A percentile compares a stretch with the other conserved stretches of the same genome.
Conservation (phyloP, 2,329 filamentous ascomycete species). For the Ustulina deusta region DNA sequence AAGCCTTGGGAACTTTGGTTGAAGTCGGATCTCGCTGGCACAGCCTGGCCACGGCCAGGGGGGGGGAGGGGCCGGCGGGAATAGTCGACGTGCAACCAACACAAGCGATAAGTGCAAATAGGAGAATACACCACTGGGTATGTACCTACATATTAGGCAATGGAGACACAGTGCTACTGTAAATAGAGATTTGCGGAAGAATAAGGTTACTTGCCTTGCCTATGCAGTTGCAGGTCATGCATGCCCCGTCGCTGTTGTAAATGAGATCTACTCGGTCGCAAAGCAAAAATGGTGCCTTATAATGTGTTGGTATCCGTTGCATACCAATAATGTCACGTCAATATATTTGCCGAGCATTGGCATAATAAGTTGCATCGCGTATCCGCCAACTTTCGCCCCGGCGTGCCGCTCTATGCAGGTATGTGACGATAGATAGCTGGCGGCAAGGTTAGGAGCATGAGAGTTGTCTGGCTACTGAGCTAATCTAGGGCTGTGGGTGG, state of each 20-base stretch:
- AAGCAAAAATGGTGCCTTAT: conserved; percentile 1
- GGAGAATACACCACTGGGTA: neutral
- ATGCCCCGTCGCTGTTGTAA: conserved; percentile 28
- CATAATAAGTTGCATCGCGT: conserved; percentile 26
- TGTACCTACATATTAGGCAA: neutral
- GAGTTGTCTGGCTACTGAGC: conserved; percentile 6
- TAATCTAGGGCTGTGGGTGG: conserved; percentile 7
- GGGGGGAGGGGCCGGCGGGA: conserved; percentile 1
- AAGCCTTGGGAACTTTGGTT: conserved; percentile 7
- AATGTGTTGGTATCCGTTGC: conserved; percentile 21
- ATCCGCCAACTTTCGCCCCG: conserved; percentile 38
- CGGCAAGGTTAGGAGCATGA: conserved; percentile 3
- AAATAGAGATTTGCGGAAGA: conserved; percentile 28
- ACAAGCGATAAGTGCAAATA: neutral
- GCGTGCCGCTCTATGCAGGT: conserved; percentile 34
- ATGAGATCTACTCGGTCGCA: conserved; percentile 28
- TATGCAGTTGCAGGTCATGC: conserved; percentile 37
- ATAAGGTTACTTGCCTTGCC: conserved; percentile 40
- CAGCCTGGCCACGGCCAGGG: conserved; percentile 23
- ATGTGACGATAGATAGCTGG: conserved; percentile 12
- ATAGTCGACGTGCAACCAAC: conserved; percentile 11
- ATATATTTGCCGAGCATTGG: conserved; percentile 37
- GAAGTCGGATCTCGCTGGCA: conserved; percentile 20
- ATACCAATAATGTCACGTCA: conserved; percentile 33
- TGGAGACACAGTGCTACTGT: conserved; percentile 27